phyloP scores from a whole-genome alignment of 176 grass and related monocot genomes.

The Dendrocalamus sinicus region DNA sequence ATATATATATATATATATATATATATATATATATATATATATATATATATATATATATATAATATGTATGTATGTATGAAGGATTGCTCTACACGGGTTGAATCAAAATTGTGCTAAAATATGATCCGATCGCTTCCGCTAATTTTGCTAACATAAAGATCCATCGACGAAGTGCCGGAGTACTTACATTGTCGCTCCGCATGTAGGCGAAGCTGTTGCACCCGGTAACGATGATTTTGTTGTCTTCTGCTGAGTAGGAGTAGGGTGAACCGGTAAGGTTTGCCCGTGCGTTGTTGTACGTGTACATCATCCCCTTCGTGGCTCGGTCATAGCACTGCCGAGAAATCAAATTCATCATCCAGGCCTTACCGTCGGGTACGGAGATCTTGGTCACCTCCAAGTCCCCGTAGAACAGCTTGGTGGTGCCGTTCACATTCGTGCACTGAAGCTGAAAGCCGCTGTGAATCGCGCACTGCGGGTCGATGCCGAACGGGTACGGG shows the following conservation, averaged over 20 bases:
- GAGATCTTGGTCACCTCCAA: conserved; percentile 23
- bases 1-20: no score
- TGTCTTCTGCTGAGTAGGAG: not conserved
- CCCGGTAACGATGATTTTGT: conserved; percentile 22
- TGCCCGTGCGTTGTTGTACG: not conserved
- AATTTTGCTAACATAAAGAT: no score
- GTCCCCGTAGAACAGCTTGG: not conserved
- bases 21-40: no score
- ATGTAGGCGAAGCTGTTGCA: conserved; percentile 25
- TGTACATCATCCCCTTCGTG: accelerated
- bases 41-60: no score
- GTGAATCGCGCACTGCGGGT: not conserved
- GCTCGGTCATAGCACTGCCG: not conserved
- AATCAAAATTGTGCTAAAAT: no score
- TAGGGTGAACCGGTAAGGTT: not conserved
- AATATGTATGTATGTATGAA: no score
- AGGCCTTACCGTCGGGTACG: not conserved
- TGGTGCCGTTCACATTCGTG: not conserved
- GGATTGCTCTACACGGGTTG: no score
- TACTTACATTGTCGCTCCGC: conserved; percentile 3
- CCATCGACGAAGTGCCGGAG: no score
- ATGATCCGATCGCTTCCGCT: no score
- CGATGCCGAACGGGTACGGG: no score
- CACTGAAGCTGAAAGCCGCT: not conserved
- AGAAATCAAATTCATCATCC: not conserved